Evolutionary conservation across 192 early-diverging fungal genomes (phyloP).

Genomic region (Powellomyces hirtus): DNA sequence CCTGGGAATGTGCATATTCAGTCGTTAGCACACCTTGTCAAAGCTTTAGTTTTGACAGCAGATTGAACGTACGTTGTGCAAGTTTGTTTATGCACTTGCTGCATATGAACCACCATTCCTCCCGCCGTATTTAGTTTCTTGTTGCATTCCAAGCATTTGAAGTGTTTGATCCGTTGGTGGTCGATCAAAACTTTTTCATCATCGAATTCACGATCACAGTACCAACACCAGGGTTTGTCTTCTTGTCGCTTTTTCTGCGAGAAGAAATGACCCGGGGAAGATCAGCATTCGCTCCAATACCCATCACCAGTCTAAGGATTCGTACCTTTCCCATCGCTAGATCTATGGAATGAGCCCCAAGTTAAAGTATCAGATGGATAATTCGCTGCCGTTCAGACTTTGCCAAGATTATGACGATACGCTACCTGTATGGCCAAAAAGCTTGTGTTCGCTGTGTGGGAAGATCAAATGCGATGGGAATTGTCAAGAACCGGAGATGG

Average conservation of each 20-base stretch:
- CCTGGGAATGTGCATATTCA: too few species aligned
- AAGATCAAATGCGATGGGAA: too few species aligned
- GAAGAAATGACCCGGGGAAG: not conserved
- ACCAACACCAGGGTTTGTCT: conserved; percentile 62
- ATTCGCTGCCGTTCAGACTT: too few species aligned
- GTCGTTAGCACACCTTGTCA: not conserved
- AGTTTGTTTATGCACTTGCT: conserved; percentile 92
- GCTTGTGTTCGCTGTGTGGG: too few species aligned
- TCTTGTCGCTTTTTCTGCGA: conserved; percentile 52
- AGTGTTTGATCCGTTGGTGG: conserved; percentile 93
- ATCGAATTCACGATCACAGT: conserved; percentile 94
- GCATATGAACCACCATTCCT: conserved; percentile 86
- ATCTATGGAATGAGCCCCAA: too few species aligned
- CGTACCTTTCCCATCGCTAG: too few species aligned
- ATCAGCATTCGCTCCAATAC: too few species aligned
- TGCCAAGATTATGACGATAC: too few species aligned
- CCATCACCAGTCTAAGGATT: too few species aligned
- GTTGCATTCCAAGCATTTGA: conserved; percentile 83
- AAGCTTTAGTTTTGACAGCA: not conserved
- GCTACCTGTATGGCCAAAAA: too few species aligned
- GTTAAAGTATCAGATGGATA: too few species aligned
- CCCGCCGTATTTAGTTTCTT: conserved; percentile 86
- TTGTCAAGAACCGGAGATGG: too few species aligned
- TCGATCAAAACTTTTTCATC: conserved; percentile 91
- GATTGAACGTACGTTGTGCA: conserved; percentile 58